These are phyloP conservation scores for Talaromyces stipitatus DNA, from an alignment of 495 filamentous ascomycete genomes.

Conservation along the genomic window DNA sequence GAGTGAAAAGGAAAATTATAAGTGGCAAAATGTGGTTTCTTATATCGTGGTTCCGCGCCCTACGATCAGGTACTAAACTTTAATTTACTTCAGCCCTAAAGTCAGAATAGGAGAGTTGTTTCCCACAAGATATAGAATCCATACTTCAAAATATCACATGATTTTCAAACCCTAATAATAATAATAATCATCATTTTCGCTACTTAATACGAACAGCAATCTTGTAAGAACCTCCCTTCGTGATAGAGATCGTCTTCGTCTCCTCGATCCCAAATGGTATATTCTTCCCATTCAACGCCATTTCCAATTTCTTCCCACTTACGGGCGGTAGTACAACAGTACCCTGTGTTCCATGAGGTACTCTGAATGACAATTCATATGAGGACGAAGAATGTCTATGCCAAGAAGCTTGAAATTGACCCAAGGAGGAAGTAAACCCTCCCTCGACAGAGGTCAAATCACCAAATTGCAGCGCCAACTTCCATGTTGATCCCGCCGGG, in stretches of 20 bases:
- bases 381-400: constrained; percentile 19
- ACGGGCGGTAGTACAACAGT: constrained; percentile 26
- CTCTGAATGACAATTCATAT: constrained; percentile 27
- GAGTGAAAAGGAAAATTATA: no score
- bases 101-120: no score
- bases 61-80: no score
- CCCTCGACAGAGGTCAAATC: constrained; percentile 43
- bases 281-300: constrained; percentile 21
- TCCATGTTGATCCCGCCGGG: constrained; percentile 43
- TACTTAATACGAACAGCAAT: constrained; percentile 6
- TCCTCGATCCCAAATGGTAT: constrained; percentile 11
- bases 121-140: background rate
- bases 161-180: background rate
- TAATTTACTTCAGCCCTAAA: no score
- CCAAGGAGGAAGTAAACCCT: constrained; percentile 48
- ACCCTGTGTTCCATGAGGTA: constrained; percentile 41
- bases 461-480: constrained; percentile 42
- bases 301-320: constrained; percentile 16
- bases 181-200: background rate
- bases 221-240: constrained; percentile 21
- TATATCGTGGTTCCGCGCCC: background rate
- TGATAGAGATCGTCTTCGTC: constrained; percentile 17
- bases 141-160: background rate
- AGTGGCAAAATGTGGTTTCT: background rate
- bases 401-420: constrained; percentile 40